Conservation (phyloP, 257 asterid genomes). For the Primulina tabacum region DNA sequence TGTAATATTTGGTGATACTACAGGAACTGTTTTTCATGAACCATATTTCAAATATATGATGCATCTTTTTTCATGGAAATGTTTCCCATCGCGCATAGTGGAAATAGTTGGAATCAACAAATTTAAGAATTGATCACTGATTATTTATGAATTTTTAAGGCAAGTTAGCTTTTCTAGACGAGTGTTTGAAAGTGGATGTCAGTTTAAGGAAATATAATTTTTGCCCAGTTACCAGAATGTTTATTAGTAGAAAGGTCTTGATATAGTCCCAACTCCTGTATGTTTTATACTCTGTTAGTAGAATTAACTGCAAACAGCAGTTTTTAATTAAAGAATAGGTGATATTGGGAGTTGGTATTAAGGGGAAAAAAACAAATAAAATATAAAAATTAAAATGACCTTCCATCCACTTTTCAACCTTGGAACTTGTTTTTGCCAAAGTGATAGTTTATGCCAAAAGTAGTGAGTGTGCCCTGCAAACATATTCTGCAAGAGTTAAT, state of each 20-base stretch:
- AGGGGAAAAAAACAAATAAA: neutral
- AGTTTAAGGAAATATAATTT: neutral
- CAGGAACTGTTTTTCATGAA: neutral
- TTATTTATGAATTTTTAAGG: constrained; percentile 6
- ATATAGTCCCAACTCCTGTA: neutral
- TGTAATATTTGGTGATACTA: constrained; percentile 6
- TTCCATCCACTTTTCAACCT: constrained; percentile 13
- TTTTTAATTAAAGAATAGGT: neutral
- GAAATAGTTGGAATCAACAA: constrained; percentile 1
- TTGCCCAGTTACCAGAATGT: too few species aligned
- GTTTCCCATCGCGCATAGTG: neutral
- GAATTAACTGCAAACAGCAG: too few species aligned
- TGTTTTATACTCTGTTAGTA: neutral
- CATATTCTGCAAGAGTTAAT: constrained; percentile 5
- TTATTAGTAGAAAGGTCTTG: too few species aligned
- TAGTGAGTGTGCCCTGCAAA: neutral
- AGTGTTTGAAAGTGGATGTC: constrained; percentile 12
- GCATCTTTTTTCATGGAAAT: constrained; percentile 20
- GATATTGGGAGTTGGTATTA: constrained; percentile 4
- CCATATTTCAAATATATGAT: constrained; percentile 12
- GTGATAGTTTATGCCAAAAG: constrained; percentile 17
- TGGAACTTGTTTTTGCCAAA: constrained; percentile 14
- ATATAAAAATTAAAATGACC: neutral
- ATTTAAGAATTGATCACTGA: constrained; percentile 15
- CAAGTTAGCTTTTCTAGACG: constrained; percentile 17